phyloP scores from a whole-genome alignment of 371 early-diverging fungal genomes.

The Apophysomyces ossiformis region DNA sequence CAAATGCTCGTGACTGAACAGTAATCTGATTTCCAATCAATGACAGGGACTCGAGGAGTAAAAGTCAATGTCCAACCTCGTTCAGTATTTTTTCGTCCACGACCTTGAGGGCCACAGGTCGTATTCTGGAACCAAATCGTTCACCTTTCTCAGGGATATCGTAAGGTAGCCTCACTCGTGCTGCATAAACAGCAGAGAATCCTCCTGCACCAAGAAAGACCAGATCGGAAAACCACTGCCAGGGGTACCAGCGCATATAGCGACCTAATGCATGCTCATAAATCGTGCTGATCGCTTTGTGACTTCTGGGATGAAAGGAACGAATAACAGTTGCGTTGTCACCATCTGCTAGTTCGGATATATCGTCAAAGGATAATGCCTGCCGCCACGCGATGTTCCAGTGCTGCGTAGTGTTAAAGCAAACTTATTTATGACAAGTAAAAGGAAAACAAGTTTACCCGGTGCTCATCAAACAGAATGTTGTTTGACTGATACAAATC shows the following conservation, averaged over 20 bases:
- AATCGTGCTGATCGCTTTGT: constrained; percentile 30
- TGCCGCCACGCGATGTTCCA: constrained; percentile 46
- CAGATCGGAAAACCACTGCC: constrained; percentile 49
- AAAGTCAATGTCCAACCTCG: constrained; percentile 25
- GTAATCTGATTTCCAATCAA: constrained; percentile 27
- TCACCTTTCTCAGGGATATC: constrained; percentile 36
- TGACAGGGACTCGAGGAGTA: background rate
- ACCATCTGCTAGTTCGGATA: constrained; percentile 26
- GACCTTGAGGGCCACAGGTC: constrained; percentile 42
- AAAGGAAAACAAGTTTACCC: constrained; percentile 29
- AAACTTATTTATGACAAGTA: background rate
- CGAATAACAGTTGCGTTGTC: constrained; percentile 24
- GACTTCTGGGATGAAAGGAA: constrained; percentile 38
- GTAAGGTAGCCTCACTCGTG: constrained; percentile 30
- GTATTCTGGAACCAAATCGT: constrained; percentile 23
- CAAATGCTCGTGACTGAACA: constrained; percentile 44
- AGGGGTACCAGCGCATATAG: constrained; percentile 49
- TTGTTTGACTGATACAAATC: constrained; percentile 24
- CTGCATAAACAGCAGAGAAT: constrained; percentile 43
- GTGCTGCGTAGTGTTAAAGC: constrained; percentile 16
- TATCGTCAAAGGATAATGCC: constrained; percentile 38
- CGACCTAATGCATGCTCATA: constrained; percentile 35
- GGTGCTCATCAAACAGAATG: constrained; percentile 39
- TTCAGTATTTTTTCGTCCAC: constrained; percentile 49
- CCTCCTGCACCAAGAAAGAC: constrained; percentile 47